Percentiles rank a stretch among this genome's conserved stretches.
Evolutionary conservation across 2,329 filamentous ascomycete genomes (phyloP).

Genomic region (Fusarium sublunatum): DNA sequence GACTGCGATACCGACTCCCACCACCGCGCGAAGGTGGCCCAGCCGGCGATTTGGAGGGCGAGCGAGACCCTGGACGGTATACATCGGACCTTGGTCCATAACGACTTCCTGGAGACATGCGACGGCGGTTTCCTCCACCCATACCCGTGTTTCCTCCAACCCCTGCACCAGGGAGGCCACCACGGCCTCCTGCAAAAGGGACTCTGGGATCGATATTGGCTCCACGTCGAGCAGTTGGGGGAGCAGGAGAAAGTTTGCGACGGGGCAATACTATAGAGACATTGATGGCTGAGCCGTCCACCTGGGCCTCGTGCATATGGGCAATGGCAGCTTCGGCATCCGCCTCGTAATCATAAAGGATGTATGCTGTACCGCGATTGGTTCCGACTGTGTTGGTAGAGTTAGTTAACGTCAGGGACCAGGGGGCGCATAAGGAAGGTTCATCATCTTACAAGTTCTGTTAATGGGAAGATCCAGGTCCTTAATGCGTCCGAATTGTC

Average conservation of each 20-base stretch:
- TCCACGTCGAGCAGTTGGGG: slow-evolving; percentile 75
- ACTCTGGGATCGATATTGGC: slow-evolving; percentile 66
- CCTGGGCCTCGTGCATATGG: slow-evolving; percentile 97
- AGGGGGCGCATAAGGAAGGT: slow-evolving; percentile 2
- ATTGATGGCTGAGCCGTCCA: slow-evolving; percentile 84
- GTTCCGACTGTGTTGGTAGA: slow-evolving; percentile 71
- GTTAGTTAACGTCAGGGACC: slow-evolving; percentile 28
- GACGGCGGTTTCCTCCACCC: slow-evolving; percentile 54
- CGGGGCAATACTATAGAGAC: slow-evolving; percentile 90
- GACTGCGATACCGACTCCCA: slow-evolving; percentile 57
- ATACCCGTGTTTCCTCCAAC: slow-evolving; percentile 45
- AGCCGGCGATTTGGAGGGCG: slow-evolving; percentile 58
- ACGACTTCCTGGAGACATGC: slow-evolving; percentile 51
- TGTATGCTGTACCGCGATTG: slow-evolving; percentile 94
- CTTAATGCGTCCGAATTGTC: slow-evolving; percentile 84
- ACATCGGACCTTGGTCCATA: slow-evolving; percentile 63
- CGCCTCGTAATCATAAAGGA: slow-evolving; percentile 79
- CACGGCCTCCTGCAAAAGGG: slow-evolving; percentile 48
- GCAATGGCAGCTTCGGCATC: slow-evolving; percentile 90
- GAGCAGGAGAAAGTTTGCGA: slow-evolving; percentile 83
- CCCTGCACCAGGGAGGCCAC: slow-evolving; percentile 46
- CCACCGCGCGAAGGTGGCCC: slow-evolving; percentile 53
- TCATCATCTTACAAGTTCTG: slow-evolving; percentile 73
- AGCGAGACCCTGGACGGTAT: slow-evolving; percentile 71
- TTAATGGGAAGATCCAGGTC: slow-evolving; percentile 93